Evolutionary conservation across 495 filamentous ascomycete species (phyloP).

Genomic region (Pyronema omphalodes): DNA sequence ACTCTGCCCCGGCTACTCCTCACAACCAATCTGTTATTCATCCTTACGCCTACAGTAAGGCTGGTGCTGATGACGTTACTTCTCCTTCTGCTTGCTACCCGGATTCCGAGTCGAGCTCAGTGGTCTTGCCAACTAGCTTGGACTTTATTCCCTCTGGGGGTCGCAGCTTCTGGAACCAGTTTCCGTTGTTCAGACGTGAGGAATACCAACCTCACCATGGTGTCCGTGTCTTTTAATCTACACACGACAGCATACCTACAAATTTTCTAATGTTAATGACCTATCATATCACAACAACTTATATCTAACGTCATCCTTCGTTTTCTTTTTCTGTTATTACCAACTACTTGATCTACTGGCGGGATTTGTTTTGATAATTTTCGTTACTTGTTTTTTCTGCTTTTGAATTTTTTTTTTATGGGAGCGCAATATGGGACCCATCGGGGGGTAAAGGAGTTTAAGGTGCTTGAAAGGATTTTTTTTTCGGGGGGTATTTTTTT

Average conservation of each 20-base stretch:
- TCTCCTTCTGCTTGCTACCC: constrained; percentile 2
- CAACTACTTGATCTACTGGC: not conserved
- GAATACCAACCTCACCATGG: constrained; percentile 1
- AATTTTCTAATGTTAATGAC: not conserved
- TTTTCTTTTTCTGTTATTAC: not conserved
- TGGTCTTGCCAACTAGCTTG: constrained; percentile 1
- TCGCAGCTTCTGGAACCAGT: constrained; percentile 5
- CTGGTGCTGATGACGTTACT: not conserved
- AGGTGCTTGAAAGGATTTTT: not conserved
- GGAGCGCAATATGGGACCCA: not conserved
- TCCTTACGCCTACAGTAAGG: not conserved
- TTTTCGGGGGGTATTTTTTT: constrained; percentile 3
- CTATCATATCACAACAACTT: not conserved
- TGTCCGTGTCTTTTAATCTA: constrained; percentile 3
- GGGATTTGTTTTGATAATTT: not conserved
- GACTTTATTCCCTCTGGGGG: not conserved
- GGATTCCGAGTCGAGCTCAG: constrained; percentile 13
- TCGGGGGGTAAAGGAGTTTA: constrained; percentile 3
- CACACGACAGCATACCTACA: not conserved
- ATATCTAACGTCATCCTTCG: too few relatives aligned
- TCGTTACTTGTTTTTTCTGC: constrained; percentile 23
- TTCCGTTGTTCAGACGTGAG: constrained; percentile 4
- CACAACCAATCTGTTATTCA: not conserved
- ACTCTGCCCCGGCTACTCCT: not conserved
- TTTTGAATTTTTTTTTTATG: constrained; percentile 5